These are phyloP conservation scores for Corchorus olitorius DNA, from an alignment of 345 rosid genomes.

Conservation along the genomic window DNA sequence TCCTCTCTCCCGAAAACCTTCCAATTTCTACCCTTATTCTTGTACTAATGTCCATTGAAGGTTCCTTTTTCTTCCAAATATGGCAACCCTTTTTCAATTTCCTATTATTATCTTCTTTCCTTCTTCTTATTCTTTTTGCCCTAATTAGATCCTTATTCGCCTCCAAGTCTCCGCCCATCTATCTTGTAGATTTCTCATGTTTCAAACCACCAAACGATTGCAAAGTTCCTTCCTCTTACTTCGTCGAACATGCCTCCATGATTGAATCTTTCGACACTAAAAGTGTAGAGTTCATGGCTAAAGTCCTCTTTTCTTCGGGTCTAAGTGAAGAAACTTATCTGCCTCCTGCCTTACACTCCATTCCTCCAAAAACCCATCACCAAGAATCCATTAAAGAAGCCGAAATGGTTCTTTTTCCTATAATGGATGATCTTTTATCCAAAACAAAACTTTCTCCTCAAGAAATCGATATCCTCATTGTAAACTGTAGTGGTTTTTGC, in stretches of 20 bases:
- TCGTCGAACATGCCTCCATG: conserved; percentile 46
- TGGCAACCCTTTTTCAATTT: conserved; percentile 27
- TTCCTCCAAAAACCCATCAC: conserved; percentile 50
- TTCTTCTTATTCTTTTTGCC: conserved; percentile 9
- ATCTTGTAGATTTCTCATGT: conserved; percentile 59
- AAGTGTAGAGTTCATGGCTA: conserved; percentile 58
- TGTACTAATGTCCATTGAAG: conserved; percentile 6
- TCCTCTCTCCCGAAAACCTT: conserved; percentile 15
- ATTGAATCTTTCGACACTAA: conserved; percentile 39
- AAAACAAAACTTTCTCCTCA: conserved; percentile 39
- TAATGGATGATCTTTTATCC: conserved; percentile 48
- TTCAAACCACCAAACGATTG: conserved; percentile 48
- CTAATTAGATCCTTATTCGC: not conserved
- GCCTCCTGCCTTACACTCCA: conserved; percentile 55
- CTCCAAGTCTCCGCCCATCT: conserved; percentile 30
- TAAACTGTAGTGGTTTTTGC: conserved; percentile 58
- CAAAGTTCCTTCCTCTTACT: conserved; percentile 41
- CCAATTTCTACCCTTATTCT: conserved; percentile 18
- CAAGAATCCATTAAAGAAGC: conserved; percentile 45
- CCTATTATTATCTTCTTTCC: conserved; percentile 16
- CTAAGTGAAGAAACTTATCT: conserved; percentile 52
- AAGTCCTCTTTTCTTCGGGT: conserved; percentile 47
- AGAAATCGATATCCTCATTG: conserved; percentile 51
- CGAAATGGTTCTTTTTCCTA: conserved; percentile 50
- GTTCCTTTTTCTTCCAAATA: conserved; percentile 10